Evolutionary conservation across 768 basidiomycete genomes (phyloP).

Genomic region (Chalciporus sphaerocephalus): DNA sequence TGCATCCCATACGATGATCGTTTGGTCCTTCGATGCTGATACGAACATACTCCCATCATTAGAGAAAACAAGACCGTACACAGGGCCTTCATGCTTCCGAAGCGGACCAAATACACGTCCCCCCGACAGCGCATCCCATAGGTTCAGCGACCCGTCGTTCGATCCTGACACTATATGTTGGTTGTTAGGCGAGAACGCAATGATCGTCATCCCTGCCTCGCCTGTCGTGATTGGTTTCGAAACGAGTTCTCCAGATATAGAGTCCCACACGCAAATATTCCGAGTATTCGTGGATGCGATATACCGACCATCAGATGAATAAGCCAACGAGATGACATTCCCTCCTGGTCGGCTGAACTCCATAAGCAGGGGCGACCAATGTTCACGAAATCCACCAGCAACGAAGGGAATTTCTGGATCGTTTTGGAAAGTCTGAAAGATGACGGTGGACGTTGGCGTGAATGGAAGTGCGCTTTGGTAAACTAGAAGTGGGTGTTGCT

Average conservation of each 20-base stretch:
- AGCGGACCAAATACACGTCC: slow-evolving; percentile 15
- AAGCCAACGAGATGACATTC: slow-evolving; percentile 18
- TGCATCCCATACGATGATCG: slow-evolving; percentile 26
- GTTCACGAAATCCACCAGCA: slow-evolving; percentile 28
- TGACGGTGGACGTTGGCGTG: slow-evolving; percentile 22
- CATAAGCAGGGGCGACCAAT: slow-evolving; percentile 30
- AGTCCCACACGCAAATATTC: slow-evolving; percentile 24
- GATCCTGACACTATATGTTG: slow-evolving; percentile 25
- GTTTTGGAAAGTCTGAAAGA: slow-evolving; percentile 27
- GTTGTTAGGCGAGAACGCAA: slow-evolving; percentile 30
- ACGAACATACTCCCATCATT: slow-evolving; percentile 23
- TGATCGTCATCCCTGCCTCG: slow-evolving; percentile 10
- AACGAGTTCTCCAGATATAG: slow-evolving; percentile 25
- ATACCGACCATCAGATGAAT: slow-evolving; percentile 27
- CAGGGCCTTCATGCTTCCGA: slow-evolving; percentile 14
- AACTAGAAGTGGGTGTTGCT: slow-evolving; percentile 32
- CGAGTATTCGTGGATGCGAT: slow-evolving; percentile 25
- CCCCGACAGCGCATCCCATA: slow-evolving; percentile 28
- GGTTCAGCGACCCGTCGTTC: slow-evolving; percentile 14
- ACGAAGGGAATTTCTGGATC: slow-evolving; percentile 22
- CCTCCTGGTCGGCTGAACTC: slow-evolving; percentile 21
- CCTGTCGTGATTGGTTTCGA: slow-evolving; percentile 15
- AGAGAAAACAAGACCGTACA: slow-evolving; percentile 31
- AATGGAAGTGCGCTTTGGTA: slow-evolving; percentile 31
- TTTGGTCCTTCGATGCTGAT: slow-evolving; percentile 25